phyloP scores from a whole-genome alignment of 495 filamentous ascomycete species.

The Margaritispora aquatica region DNA sequence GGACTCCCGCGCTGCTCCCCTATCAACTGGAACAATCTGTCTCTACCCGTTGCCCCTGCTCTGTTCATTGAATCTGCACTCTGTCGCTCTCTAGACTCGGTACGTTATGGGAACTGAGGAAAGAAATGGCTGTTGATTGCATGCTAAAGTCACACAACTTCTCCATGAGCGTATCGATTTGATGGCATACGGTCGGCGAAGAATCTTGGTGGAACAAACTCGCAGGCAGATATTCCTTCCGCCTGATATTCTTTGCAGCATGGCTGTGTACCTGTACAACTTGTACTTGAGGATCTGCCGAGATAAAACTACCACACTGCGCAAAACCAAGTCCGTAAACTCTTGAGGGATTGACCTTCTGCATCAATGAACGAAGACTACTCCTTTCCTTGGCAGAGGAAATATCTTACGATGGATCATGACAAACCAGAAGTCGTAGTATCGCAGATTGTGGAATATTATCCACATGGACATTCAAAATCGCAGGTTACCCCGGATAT shows the following conservation, averaged over 20 bases:
- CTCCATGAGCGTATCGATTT: constrained; percentile 4
- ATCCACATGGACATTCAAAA: neutral
- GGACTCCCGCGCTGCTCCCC: neutral
- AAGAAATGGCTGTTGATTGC: neutral
- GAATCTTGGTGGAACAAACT: neutral
- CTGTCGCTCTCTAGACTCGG: neutral
- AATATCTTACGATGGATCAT: constrained; percentile 24
- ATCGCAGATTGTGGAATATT: constrained; percentile 20
- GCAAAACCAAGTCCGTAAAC: neutral
- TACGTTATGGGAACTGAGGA: neutral
- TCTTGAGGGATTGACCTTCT: neutral
- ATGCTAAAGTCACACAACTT: neutral
- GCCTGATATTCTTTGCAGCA: constrained; percentile 9
- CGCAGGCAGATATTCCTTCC: constrained; percentile 7
- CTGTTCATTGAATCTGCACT: neutral
- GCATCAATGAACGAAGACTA: neutral
- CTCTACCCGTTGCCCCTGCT: neutral
- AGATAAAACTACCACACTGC: constrained; percentile 6
- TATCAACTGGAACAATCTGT: neutral
- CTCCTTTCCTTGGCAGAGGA: neutral
- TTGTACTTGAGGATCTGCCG: neutral
- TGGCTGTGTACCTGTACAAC: constrained; percentile 4
- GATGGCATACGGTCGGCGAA: neutral
- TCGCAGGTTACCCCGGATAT: constrained; percentile 4
- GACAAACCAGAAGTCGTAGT: constrained; percentile 29